These are phyloP conservation scores for Breviolum minutum DNA, from an alignment of 73 alveolate genomes.

Conservation along the genomic window DNA sequence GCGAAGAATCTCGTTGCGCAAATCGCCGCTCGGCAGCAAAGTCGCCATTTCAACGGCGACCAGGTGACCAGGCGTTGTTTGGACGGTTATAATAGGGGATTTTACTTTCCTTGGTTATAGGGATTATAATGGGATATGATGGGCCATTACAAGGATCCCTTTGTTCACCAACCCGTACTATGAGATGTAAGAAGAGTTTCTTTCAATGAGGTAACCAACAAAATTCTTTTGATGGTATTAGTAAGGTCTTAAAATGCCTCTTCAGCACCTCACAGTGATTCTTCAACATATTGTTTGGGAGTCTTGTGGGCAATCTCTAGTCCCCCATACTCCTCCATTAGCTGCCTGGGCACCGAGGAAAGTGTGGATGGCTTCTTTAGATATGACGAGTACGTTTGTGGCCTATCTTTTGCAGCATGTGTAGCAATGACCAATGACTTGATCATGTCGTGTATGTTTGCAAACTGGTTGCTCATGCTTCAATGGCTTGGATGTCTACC, in stretches of 20 bases:
- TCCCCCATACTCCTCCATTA: not conserved
- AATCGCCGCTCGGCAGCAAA: slow-evolving; percentile 21
- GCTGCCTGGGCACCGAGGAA: slow-evolving; percentile 44
- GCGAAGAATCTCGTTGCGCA: slow-evolving; percentile 95
- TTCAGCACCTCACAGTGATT: no score
- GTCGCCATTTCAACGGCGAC: not conserved
- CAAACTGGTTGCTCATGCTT: no score
- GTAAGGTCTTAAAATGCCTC: not conserved
- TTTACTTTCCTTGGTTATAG: not conserved
- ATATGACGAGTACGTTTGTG: slow-evolving; percentile 68
- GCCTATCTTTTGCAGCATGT: not conserved
- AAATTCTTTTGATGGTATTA: not conserved
- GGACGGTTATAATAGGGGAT: not conserved
- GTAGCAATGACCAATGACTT: no score
- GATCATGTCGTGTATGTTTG: no score
- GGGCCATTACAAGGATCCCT: no score
- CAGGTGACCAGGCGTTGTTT: no score
- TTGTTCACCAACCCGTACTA: no score
- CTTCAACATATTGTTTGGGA: no score
- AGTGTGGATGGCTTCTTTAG: slow-evolving; percentile 92
- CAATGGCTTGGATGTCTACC: no score
- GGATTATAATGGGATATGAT: not conserved
- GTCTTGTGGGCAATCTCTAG: no score
- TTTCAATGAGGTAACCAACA: no score
- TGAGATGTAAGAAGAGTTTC: no score